phyloP scores from a whole-genome alignment of 352 stramenopile species.

The Phytophthora megakarya region DNA sequence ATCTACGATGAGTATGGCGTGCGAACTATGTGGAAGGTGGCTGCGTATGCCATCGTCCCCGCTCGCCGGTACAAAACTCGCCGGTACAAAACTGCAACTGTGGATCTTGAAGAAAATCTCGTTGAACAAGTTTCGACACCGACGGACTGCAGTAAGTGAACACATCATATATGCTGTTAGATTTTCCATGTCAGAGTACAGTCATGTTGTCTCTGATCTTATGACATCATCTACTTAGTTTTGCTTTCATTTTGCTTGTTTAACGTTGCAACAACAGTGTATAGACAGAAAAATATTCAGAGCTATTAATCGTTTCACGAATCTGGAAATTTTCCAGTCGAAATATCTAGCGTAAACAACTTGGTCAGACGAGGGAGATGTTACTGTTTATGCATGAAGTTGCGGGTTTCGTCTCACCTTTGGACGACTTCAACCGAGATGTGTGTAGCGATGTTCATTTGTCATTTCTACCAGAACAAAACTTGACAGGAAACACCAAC shows the following conservation, averaged over 20 bases:
- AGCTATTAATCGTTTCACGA: too few species aligned
- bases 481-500: not conserved
- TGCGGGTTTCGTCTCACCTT: conserved; percentile 9
- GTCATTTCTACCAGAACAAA: not conserved
- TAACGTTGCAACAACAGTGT: too few species aligned
- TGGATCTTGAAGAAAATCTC: conserved; percentile 26
- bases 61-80: conserved; percentile 10
- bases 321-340: too few species aligned
- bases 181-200: too few species aligned
- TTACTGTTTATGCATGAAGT: conserved; percentile 24
- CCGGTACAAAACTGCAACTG: not conserved
- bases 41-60: conserved; percentile 41
- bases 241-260: too few species aligned
- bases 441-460: conserved; percentile 15
- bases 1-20: conserved; percentile 59
- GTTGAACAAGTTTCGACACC: conserved; percentile 34
- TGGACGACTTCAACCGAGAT: too few species aligned
- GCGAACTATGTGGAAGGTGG: conserved; percentile 53
- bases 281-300: too few species aligned
- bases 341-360: too few species aligned
- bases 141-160: conserved; percentile 1
- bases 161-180: too few species aligned
- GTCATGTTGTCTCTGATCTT: too few species aligned
- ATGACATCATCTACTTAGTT: too few species aligned
- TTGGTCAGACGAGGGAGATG: too few species aligned